Evolutionary conservation across 2,329 filamentous ascomycete genomes (phyloP).

Genomic region (Purpureocillium lavendulum): DNA sequence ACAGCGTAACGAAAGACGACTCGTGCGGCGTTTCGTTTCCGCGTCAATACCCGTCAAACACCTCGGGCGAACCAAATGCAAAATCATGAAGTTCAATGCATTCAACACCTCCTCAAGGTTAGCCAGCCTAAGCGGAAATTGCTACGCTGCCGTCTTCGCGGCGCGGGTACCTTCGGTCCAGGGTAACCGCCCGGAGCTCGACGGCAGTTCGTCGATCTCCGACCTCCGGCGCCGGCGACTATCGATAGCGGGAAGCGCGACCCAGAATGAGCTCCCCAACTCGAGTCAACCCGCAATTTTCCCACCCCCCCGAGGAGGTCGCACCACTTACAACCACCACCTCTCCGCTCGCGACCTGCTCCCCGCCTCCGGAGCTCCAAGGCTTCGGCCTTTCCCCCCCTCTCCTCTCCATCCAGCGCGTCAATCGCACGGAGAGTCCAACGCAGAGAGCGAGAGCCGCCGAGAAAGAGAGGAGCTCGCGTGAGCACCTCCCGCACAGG

Average conservation of each 20-base stretch:
- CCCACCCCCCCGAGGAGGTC: too few species aligned
- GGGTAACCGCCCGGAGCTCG: constrained; percentile 8
- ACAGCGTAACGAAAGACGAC: too few species aligned
- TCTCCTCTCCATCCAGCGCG: too few species aligned
- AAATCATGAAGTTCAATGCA: too few species aligned
- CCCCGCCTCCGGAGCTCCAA: neutral
- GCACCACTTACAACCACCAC: too few species aligned
- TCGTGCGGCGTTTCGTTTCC: too few species aligned
- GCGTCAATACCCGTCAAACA: too few species aligned
- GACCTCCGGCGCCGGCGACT: neutral
- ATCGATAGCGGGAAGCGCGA: constrained; percentile 1
- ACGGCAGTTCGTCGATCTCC: neutral
- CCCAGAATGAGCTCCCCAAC: neutral
- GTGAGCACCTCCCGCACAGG: neutral
- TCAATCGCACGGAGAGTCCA: neutral
- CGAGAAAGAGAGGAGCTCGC: too few species aligned
- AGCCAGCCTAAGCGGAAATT: too few species aligned
- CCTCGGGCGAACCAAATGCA: too few species aligned
- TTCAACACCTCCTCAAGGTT: too few species aligned
- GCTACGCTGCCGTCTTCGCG: neutral
- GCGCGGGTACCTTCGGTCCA: neutral
- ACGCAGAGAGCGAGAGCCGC: neutral
- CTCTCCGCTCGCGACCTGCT: neutral
- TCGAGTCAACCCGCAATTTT: too few species aligned
- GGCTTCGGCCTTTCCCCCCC: neutral